Conservation (phyloP, 1,284 basidiomycete species). For the Heliocybe sulcata region DNA sequence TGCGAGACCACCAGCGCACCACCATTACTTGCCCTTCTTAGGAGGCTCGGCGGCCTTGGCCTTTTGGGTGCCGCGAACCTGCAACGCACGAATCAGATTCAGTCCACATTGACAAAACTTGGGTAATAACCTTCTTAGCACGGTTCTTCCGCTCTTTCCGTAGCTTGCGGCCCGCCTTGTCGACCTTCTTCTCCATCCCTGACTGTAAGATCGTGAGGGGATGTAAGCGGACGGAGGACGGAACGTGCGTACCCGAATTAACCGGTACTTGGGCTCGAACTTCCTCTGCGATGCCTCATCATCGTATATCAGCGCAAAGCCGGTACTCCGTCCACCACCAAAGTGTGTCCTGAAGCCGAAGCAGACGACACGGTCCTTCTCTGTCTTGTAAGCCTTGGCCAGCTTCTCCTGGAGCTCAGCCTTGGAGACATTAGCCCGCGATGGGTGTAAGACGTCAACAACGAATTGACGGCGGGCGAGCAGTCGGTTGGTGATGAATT, state of each 20-base stretch:
- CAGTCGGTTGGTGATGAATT: constrained; percentile 99
- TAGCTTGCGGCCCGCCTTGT: constrained; percentile 93
- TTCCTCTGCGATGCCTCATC: constrained; percentile 91
- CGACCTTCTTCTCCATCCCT: constrained; percentile 80
- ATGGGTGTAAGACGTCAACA: constrained; percentile 94
- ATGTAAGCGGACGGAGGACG: constrained; percentile 4
- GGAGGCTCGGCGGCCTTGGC: constrained; percentile 82
- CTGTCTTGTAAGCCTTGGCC: constrained; percentile 69
- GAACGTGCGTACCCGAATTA: constrained; percentile 76
- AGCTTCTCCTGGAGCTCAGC: constrained; percentile 93
- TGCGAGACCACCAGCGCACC: constrained; percentile 17
- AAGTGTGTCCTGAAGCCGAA: constrained; percentile 90
- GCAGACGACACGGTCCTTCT: constrained; percentile 72
- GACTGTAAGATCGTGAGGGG: constrained; percentile 41
- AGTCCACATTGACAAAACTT: background rate
- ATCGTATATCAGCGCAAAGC: constrained; percentile 98
- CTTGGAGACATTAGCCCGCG: constrained; percentile 92
- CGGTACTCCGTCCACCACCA: constrained; percentile 97
- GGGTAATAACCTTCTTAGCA: constrained; percentile 79
- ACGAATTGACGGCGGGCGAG: constrained; percentile 91
- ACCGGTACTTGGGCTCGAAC: constrained; percentile 96
- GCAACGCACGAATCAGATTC: constrained; percentile 6
- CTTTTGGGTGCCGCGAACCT: constrained; percentile 93
- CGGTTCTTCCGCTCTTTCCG: constrained; percentile 99
- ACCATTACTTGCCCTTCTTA: constrained; percentile 79